phyloP scores from a whole-genome alignment of 371 early-diverging fungal genomes.

The Lichtheimia hyalospora region DNA sequence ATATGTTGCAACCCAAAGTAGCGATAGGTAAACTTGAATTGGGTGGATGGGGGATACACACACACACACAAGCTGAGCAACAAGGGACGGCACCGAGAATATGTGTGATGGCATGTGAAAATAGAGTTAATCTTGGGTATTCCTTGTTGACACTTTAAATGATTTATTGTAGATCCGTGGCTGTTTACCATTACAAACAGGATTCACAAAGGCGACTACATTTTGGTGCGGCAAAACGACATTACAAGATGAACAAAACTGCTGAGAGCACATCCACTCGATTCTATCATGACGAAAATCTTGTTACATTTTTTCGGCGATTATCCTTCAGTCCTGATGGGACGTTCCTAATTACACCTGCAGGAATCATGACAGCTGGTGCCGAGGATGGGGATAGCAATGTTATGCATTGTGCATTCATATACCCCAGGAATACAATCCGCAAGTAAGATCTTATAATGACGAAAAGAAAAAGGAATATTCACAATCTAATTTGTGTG shows the following conservation, averaged over 20 bases:
- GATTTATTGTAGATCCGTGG: conserved; percentile 45
- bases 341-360: conserved; percentile 78
- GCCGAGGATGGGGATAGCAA: conserved; percentile 25
- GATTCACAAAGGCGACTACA: conserved; percentile 18
- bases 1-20: conserved; percentile 89
- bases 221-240: conserved; percentile 23
- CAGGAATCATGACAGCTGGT: conserved; percentile 56
- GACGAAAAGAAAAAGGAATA: background rate
- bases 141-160: conserved; percentile 6
- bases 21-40: conserved; percentile 70
- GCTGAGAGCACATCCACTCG: conserved; percentile 28
- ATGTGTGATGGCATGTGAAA: too few species aligned
- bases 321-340: conserved; percentile 92
- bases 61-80: too few species aligned
- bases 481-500: background rate
- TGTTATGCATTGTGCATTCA: conserved; percentile 35
- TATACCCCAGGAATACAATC: conserved; percentile 38
- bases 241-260: conserved; percentile 18
- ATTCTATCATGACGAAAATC: conserved; percentile 86
- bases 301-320: conserved; percentile 91
- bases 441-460: conserved; percentile 18
- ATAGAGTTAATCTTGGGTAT: background rate
- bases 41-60: background rate
- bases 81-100: too few species aligned
- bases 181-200: conserved; percentile 37